Conservation (phyloP, 257 asterid species). For the Petunia secreta region DNA sequence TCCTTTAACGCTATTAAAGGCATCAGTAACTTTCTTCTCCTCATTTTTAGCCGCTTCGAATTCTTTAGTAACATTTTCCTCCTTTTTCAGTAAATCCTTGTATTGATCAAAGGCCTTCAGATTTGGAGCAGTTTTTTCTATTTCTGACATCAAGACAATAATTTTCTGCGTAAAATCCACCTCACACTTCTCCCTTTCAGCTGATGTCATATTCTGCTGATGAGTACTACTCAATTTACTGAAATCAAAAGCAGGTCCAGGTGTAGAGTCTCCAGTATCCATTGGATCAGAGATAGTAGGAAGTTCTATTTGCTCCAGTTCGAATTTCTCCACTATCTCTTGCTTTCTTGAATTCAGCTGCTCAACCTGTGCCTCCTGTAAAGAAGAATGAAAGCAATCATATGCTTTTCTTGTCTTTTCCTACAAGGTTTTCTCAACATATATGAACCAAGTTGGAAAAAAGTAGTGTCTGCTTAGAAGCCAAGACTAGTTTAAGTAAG, state of each 20-base stretch:
- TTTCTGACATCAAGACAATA: conserved; percentile 64
- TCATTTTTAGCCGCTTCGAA: conserved; percentile 93
- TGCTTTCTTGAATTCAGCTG: conserved; percentile 73
- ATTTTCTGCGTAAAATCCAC: conserved; percentile 80
- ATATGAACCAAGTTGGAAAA: neutral
- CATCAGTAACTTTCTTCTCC: conserved; percentile 67
- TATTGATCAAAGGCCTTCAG: conserved; percentile 92
- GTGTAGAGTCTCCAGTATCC: conserved; percentile 61
- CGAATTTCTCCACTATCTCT: conserved; percentile 91
- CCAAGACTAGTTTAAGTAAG: neutral
- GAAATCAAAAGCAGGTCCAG: conserved; percentile 75
- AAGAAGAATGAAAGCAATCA: conserved; percentile 10
- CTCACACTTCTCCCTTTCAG: conserved; percentile 89
- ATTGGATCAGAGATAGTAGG: conserved; percentile 81
- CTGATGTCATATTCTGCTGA: conserved; percentile 70
- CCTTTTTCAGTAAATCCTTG: conserved; percentile 81
- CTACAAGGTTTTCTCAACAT: neutral
- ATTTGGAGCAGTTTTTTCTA: conserved; percentile 93
- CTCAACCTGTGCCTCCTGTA: conserved; percentile 85
- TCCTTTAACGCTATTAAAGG: conserved; percentile 67
- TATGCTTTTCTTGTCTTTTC: neutral
- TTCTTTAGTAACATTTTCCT: conserved; percentile 72
- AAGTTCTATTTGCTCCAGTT: conserved; percentile 73
- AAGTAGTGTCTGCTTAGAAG: conserved; percentile 1
- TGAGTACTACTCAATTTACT: conserved; percentile 67